Evolutionary conservation across 768 basidiomycete species (phyloP).

Genomic region (Termitomyces sp.): DNA sequence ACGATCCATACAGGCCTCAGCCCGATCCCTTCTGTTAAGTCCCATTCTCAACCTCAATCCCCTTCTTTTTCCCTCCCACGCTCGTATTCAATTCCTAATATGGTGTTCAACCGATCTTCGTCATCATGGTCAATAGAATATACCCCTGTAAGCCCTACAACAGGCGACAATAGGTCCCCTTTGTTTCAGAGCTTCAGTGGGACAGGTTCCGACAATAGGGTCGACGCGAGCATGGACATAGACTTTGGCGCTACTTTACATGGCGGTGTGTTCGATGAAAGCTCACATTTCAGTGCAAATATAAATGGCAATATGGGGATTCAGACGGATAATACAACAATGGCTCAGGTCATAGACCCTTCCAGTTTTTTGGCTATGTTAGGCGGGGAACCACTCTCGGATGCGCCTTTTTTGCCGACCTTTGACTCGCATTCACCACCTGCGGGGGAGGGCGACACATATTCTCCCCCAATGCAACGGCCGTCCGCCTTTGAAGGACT

Average conservation of each 20-base stretch:
- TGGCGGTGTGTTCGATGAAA: background rate
- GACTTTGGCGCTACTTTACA: slow-evolving; percentile 1
- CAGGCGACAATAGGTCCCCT: background rate
- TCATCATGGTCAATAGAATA: slow-evolving; percentile 8
- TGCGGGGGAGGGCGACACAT: slow-evolving; percentile 1
- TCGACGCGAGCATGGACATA: slow-evolving; percentile 4
- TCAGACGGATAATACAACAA: slow-evolving; percentile 3
- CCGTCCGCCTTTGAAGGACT: background rate
- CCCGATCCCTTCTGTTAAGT: slow-evolving; percentile 1
- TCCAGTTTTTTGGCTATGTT: slow-evolving; percentile 32
- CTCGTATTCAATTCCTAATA: slow-evolving; percentile 1
- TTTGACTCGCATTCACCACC: slow-evolving; percentile 12
- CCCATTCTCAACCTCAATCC: slow-evolving; percentile 10
- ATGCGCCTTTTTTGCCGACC: slow-evolving; percentile 30
- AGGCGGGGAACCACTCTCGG: slow-evolving; percentile 33
- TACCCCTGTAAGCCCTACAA: background rate
- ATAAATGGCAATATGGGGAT: background rate
- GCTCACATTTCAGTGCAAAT: background rate
- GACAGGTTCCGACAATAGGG: background rate
- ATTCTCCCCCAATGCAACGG: slow-evolving; percentile 2
- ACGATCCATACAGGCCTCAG: slow-evolving; percentile 1
- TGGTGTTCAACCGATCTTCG: slow-evolving; percentile 1
- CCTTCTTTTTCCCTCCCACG: slow-evolving; percentile 4
- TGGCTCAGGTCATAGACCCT: slow-evolving; percentile 17
- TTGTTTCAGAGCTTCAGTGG: slow-evolving; percentile 1